Conservation (phyloP, 768 basidiomycete genomes). For the Mycena chlorophos region DNA sequence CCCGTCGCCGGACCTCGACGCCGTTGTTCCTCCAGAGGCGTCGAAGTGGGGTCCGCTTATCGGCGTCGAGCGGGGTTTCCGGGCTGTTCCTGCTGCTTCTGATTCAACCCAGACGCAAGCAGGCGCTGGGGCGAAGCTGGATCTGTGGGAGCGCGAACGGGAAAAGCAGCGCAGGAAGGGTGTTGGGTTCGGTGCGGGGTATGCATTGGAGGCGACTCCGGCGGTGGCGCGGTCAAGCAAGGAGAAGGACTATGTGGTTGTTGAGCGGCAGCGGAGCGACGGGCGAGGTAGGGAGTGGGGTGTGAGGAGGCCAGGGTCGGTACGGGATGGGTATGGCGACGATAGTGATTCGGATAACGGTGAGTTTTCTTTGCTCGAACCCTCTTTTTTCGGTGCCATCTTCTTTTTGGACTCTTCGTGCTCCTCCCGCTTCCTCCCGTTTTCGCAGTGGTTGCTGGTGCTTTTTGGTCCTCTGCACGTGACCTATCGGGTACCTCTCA, state of each 20-base stretch:
- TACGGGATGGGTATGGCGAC: too few species aligned
- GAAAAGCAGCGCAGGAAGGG: neutral
- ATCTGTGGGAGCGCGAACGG: neutral
- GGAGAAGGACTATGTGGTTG: constrained; percentile 8
- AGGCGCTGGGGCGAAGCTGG: constrained; percentile 13
- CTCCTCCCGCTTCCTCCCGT: too few species aligned
- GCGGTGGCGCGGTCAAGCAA: neutral
- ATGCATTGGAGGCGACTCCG: neutral
- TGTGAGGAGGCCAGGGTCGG: neutral
- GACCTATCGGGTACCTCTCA: too few species aligned
- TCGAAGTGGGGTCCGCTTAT: constrained; percentile 17
- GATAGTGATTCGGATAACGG: too few species aligned
- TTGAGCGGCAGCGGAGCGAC: too few species aligned
- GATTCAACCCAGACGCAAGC: too few species aligned
- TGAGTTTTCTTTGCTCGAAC: too few species aligned
- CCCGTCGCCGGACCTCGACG: constrained; percentile 15
- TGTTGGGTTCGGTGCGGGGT: neutral
- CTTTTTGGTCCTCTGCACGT: too few species aligned
- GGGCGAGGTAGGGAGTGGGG: constrained; percentile 7
- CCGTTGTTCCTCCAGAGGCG: too few species aligned
- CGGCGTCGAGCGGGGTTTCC: constrained; percentile 12
- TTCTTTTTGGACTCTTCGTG: too few species aligned
- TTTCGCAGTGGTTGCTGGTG: too few species aligned
- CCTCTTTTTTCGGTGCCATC: too few species aligned
- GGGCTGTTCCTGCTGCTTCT: constrained; percentile 3